Evolutionary conservation across 2,329 filamentous ascomycete species (phyloP), one percentile per base, ranked within the genome.

Genomic region (Monilinia fructicola): DNA sequence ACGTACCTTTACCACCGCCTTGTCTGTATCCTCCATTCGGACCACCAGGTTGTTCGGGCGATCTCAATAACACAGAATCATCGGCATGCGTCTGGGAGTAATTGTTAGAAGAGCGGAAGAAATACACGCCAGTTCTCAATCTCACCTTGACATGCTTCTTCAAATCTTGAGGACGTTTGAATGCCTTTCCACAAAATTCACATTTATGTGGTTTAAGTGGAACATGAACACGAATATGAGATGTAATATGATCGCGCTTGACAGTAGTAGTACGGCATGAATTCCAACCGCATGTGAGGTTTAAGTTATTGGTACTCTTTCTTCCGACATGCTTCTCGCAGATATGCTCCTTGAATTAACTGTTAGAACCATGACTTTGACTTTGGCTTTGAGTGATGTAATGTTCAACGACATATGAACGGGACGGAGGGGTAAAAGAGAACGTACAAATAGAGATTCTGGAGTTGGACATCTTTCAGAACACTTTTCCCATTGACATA

Each of bases 231-330:
- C 95, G 92, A 74, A 99, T 97, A 80, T 99, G 95, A 61, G 95
- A 98, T 61, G 95, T 99, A 80, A 99, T 99, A 81, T 99, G 95
- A 76, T 98, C 95, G 75, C 95, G 92, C 85, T 99, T 98, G 78
- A 98, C 94, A 2, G 94, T 98, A 58, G 93, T 97, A 28, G 94
- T 98, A 70, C 93, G 89, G 82, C 95, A 99, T 71, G 90, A 90
- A 74, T 93, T 95, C 95, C 95, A 99, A 78, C 96, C 92, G 81
- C 95, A 99, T 65, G 93, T 97, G 77, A 99, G 81, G 79, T 95
- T 98, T 76, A 99, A 84, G 81, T 99, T 99, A 83, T 98, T 98
- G 77, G 95, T 99, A 82, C 92, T 96, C 84, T 99, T 99, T 80
- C 95, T 92, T 71, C 95, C 95, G 78, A 99, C 93, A 83, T 99